Evolutionary conservation across 1,139 yeast genomes (phyloP), one percentile per base, ranked within the genome.

Genomic region (Yarrowia galli): DNA sequence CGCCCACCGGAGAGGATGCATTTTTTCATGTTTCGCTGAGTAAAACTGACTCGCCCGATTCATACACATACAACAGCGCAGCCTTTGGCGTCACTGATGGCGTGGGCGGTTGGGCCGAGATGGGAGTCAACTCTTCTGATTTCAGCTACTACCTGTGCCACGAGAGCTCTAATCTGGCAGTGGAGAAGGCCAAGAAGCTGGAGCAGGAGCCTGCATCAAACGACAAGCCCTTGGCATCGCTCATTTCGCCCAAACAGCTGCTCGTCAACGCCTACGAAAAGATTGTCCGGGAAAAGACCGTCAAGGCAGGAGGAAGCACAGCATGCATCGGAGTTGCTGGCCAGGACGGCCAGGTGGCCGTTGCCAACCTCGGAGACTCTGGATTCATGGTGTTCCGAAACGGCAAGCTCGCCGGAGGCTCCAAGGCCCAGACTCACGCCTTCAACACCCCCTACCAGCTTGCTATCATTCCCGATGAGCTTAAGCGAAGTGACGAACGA

Each of bases 51-150:
- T 82, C 83, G 48, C 40, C 25, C 20, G 64, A 58, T 32, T 43
- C 49, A 20, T 43, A 42, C 64, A 58, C 64, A 42, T 61, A 46
- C 56, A 36, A 13, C 54, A 61, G 46, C 38, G 75, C 89, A 1
- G 87, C 93, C 0, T 83, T 91, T 10, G 98, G 97, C 12, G 98
- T 95, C 1, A 95, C 98, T 2, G 99, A 95, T 78, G 99, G 99
- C 22, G 98, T 95, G 7, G 98, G 98, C 20, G 98, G 98, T 1
- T 95, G 98, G 98, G 85, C 92, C 2, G 95, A 91, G 72, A 88
- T 91, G 51, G 98, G 98, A 0, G 90, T 88, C 73, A 98, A 93
- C 76, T 91, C 97, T 1, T 85, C 79, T 4, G 75, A 74, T 28
- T 76, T 80, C 67, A 75, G 80, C 67, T 75, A 76, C 53, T 75